Base-by-base conservation (phyloP, 2,329 filamentous ascomycete genomes). In the Claviceps pazoutovae region DNA sequence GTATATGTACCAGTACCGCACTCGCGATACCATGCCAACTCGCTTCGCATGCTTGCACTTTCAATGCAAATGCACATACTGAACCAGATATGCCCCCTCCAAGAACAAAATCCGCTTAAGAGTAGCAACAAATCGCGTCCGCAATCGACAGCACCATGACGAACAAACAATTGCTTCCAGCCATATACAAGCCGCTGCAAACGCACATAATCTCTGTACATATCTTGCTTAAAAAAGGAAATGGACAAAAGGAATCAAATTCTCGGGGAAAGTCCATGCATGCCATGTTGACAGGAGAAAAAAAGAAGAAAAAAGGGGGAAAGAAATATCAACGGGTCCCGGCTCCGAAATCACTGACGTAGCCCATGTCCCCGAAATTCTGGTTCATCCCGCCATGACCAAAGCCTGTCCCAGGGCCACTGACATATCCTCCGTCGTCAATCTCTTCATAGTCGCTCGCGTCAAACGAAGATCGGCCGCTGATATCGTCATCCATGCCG, bases 391-490 rank as follows among this genome's bases (percentile, higher is more conserved):
- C 72, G 1, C 75, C 75, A n/a, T 76, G 74, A 11, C 76, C 76
- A 53, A 74, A 81, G 0, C 76, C 77, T 4, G 75, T 80, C 36
- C 79, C 80, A 1, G 80, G 78, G 1, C 77, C 77, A 52, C 78
- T 82, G 41, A 83, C 74, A 58, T 84, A 84, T 19, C 84, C 82
- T 49, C 76, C 75, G 53, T 88, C 80, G 50, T 89, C 85, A 14
- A 79, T 83, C 46, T 86, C 83, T 53, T 85, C 84, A 56, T 83
- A 86, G 61, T 90, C 86, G 53, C 84, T 87, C 1, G 82, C 83
- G 62, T 94, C 88, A 60, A 91, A 93, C 57, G 84, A 89, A 57
- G 85, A 88, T 50, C 84, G 76, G 0, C 86, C 86, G 60, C 83
- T 87, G n/a, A 86, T 68, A 55, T 88, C 86, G 48, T 88, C 85